Evolutionary conservation across 2,329 filamentous ascomycete species (phyloP).

Genomic region (Alternaria triticina): DNA sequence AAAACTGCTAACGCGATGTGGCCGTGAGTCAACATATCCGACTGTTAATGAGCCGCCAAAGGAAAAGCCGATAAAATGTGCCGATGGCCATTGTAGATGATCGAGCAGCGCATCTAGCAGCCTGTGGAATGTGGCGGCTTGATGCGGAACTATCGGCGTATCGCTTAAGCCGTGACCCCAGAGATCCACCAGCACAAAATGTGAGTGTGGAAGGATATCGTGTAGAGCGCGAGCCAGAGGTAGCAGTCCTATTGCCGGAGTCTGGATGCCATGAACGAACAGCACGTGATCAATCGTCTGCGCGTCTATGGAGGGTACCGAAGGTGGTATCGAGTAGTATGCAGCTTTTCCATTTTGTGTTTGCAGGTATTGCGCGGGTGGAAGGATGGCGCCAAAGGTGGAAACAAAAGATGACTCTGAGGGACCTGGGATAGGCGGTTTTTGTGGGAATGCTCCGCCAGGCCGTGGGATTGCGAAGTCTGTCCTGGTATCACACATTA

Average conservation of each 20-base stretch:
- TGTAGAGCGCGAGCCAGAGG: constrained; percentile 52
- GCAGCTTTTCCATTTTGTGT: constrained; percentile 47
- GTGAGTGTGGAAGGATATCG: constrained; percentile 42
- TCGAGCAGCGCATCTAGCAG: constrained; percentile 51
- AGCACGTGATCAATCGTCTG: constrained; percentile 42
- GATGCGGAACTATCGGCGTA: constrained; percentile 55
- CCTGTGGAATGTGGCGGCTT: constrained; percentile 51
- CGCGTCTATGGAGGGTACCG: constrained; percentile 40
- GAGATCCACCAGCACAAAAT: constrained; percentile 56
- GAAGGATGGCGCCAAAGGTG: constrained; percentile 51
- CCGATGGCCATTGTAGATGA: constrained; percentile 51
- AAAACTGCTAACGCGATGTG: constrained; percentile 43
- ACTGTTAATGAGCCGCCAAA: constrained; percentile 55
- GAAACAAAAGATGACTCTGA: constrained; percentile 46
- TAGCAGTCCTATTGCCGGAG: constrained; percentile 56
- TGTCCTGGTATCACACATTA: background rate
- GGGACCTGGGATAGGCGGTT: constrained; percentile 44
- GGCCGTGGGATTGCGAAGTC: constrained; percentile 36
- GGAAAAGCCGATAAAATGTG: constrained; percentile 58
- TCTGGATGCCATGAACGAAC: constrained; percentile 60
- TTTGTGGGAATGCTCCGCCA: constrained; percentile 7
- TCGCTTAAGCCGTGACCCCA: constrained; percentile 63
- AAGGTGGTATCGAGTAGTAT: constrained; percentile 51
- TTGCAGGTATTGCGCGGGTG: constrained; percentile 45
- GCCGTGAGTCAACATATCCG: constrained; percentile 46